Evolutionary conservation across 352 stramenopile genomes (phyloP).

Genomic region (Phytophthora europaea): DNA sequence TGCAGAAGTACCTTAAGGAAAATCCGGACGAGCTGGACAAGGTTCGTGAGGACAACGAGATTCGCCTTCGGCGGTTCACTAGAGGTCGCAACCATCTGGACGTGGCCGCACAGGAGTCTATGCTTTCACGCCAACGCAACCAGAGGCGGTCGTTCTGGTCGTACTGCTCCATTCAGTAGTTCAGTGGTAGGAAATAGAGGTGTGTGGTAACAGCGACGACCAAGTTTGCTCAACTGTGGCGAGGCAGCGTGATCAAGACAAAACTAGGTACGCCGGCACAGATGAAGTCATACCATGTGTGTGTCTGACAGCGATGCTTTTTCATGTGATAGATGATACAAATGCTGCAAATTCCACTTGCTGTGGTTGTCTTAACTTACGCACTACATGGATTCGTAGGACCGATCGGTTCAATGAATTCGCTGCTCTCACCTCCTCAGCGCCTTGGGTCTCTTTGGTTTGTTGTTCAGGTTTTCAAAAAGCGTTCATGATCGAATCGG

Average conservation of each 20-base stretch:
- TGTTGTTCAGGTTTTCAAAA: constrained; percentile 19
- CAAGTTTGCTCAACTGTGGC: not conserved
- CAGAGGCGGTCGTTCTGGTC: constrained; percentile 49
- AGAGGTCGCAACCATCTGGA: constrained; percentile 84
- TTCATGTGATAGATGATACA: constrained; percentile 25
- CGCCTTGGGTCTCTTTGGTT: constrained; percentile 14
- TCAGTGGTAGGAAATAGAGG: constrained; percentile 41
- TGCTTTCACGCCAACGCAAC: constrained; percentile 42
- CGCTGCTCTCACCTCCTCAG: constrained; percentile 5
- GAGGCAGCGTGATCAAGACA: not conserved
- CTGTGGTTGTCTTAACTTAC: constrained; percentile 25
- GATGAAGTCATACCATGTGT: not conserved
- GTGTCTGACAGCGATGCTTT: constrained; percentile 15
- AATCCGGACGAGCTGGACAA: constrained; percentile 81
- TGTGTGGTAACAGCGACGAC: constrained; percentile 6
- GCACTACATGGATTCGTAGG: constrained; percentile 33
- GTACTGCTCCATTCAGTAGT: constrained; percentile 63
- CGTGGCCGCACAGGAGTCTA: constrained; percentile 62
- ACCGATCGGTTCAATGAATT: constrained; percentile 18
- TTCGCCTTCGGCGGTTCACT: constrained; percentile 81
- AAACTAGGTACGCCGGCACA: constrained; percentile 19
- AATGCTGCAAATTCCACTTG: constrained; percentile 28
- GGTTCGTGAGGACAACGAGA: constrained; percentile 87
- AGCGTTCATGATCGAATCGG: constrained; percentile 21
- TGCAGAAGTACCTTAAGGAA: constrained; percentile 72